Percentiles rank a stretch among this genome's conserved stretches.
Evolutionary conservation across 2,329 filamentous ascomycete species (phyloP).

Genomic region (Dactylellina haptotyla): DNA sequence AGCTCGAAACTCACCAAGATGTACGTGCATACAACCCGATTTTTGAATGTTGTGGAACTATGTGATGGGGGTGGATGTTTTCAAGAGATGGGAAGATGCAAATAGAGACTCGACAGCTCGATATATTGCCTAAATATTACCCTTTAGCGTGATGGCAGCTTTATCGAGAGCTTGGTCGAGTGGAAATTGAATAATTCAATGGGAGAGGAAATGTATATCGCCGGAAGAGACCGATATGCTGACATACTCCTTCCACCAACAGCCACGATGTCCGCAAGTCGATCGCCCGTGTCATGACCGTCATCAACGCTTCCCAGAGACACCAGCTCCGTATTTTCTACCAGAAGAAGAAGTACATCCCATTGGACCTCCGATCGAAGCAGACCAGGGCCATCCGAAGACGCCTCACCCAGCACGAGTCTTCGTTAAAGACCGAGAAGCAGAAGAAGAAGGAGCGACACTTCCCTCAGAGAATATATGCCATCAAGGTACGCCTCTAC

Average conservation of each 20-base stretch:
- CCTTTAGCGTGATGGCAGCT: not conserved
- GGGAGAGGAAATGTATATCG: constrained; percentile 16
- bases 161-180: not conserved
- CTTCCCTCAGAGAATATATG: constrained; percentile 99
- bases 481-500: constrained; percentile 85
- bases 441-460: constrained; percentile 94
- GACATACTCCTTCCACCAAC: constrained; percentile 52
- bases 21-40: constrained; percentile 69
- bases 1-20: constrained; percentile 97
- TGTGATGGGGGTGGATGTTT: constrained; percentile 29
- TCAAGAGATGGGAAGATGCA: constrained; percentile 34
- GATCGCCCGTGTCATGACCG: constrained; percentile 96
- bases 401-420: constrained; percentile 91
- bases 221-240: constrained; percentile 36
- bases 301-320: constrained; percentile 99
- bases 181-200: not conserved
- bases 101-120: not conserved
- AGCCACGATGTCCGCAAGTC: constrained; percentile 99
- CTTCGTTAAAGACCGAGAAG: constrained; percentile 85
- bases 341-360: constrained; percentile 99
- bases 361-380: constrained; percentile 98
- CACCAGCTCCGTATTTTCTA: constrained; percentile 98
- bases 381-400: constrained; percentile 97
- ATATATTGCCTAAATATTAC: not conserved
- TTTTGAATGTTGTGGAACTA: constrained; percentile 10